Evolutionary conservation across 768 basidiomycete genomes (phyloP).

Genomic region (Paxillus involutus): DNA sequence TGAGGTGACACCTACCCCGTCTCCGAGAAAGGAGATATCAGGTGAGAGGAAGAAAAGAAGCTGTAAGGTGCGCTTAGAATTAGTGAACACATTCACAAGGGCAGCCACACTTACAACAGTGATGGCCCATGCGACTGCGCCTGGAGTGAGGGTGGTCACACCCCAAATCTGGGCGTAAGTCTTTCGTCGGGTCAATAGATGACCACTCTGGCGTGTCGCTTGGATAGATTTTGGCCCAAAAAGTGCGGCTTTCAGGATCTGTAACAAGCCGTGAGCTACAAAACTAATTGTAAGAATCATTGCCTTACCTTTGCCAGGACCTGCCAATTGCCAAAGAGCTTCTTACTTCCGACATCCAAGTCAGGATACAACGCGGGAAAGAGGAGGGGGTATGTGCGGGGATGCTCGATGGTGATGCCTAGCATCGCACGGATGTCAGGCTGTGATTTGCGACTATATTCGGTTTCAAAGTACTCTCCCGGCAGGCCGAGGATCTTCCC

Average conservation of each 20-base stretch:
- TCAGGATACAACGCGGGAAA: slow-evolving; percentile 2
- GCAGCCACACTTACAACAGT: not conserved
- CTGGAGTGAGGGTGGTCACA: not conserved
- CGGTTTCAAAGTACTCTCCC: not conserved
- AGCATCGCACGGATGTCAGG: not conserved
- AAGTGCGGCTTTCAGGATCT: slow-evolving; percentile 2
- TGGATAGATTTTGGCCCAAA: not conserved
- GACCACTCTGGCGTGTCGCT: not conserved
- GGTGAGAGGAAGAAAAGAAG: slow-evolving; percentile 1
- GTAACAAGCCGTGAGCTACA: not conserved
- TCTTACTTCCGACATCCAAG: not conserved
- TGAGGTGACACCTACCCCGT: not conserved
- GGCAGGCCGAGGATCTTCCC: not conserved
- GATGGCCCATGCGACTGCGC: not conserved
- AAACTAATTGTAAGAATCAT: not conserved
- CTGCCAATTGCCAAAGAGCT: not conserved
- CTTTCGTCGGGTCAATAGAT: not conserved
- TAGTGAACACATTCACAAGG: not conserved
- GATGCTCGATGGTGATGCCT: not conserved
- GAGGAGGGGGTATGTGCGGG: not conserved
- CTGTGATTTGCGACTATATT: not conserved
- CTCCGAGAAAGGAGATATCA: not conserved
- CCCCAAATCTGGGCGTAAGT: not conserved
- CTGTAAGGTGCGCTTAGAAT: not conserved
- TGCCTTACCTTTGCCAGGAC: not conserved